Conservation (phyloP, 345 rosid genomes). For the Sonneratia alba region DNA sequence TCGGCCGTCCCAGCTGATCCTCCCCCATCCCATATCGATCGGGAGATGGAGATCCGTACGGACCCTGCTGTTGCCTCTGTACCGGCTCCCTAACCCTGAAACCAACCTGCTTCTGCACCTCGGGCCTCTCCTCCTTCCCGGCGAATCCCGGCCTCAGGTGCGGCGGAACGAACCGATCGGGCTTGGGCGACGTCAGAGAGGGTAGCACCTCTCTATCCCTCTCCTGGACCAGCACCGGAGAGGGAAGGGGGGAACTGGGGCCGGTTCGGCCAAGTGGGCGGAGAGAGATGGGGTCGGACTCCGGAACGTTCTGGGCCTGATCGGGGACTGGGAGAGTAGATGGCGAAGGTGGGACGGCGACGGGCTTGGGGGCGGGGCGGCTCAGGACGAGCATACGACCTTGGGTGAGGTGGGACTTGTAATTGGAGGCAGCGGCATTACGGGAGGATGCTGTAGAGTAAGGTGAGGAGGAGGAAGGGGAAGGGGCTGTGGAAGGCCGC, state of each 20-base stretch:
- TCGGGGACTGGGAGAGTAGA: slow-evolving; percentile 18
- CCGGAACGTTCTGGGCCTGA: slow-evolving; percentile 14
- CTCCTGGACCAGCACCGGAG: slow-evolving; percentile 21
- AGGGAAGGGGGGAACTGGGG: slow-evolving; percentile 11
- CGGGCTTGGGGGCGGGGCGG: slow-evolving; percentile 52
- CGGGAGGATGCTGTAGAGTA: not conserved
- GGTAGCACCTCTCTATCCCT: slow-evolving; percentile 15
- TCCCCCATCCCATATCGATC: slow-evolving; percentile 24
- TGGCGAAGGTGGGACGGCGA: slow-evolving; percentile 15
- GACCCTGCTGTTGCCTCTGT: slow-evolving; percentile 24
- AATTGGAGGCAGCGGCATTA: slow-evolving; percentile 5
- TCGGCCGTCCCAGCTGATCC: slow-evolving; percentile 44
- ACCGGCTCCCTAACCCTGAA: slow-evolving; percentile 15
- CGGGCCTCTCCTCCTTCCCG: slow-evolving; percentile 52
- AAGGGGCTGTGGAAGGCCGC: slow-evolving; percentile 33
- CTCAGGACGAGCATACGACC: slow-evolving; percentile 92
- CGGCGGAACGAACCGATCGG: slow-evolving; percentile 68
- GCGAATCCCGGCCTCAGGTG: slow-evolving; percentile 87
- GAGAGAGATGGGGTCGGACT: slow-evolving; percentile 43
- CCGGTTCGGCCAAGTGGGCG: slow-evolving; percentile 58
- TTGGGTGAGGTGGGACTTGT: slow-evolving; percentile 29
- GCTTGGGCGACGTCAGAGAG: slow-evolving; percentile 28
- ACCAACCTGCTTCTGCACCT: slow-evolving; percentile 15
- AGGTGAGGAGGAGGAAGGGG: slow-evolving; percentile 15
- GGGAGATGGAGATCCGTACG: slow-evolving; percentile 28